Evolutionary conservation across 164 flowering plant genomes (phyloP), one percentile per base, ranked within the genome.

Genomic region (Annona squamosa): DNA sequence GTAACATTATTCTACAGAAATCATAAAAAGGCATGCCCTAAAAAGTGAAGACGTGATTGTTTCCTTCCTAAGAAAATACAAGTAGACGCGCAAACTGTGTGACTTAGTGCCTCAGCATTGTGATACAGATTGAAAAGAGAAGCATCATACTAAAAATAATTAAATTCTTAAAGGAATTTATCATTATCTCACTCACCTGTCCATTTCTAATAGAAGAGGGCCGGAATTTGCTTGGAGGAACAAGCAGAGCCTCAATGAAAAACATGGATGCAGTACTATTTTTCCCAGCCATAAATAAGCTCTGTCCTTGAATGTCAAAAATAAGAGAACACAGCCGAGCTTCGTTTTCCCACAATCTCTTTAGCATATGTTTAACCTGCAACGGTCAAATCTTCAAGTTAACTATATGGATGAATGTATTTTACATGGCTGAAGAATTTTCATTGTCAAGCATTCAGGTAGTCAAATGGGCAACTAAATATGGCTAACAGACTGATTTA

Each of bases 181-280:
- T 12, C 9, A 56, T 41, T 57, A 67, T 48, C n/a, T 5, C 26
- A 81, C 97, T 88, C 83, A 94, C 97, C 67, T 86, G 74, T 77
- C 83, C 88, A 77, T 87, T 88, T 43, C 85, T 89, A 69, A 78
- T 86, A 57, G 96, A 56, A 45, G 97, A 91, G 4, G 98, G 97
- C 3, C 99, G 88, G 77, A 93, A 96, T 84, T 87, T 96, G 73
- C 80, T 85, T 16, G 99, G 98, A 73, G 97, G 90, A n/a, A 96
- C 98, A 77, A 92, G 93, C 71, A 96, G 52, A 47, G 89, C 80
- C 59, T 90, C 88, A 5, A 93, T 73, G 69, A 96, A 96, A 70
- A 96, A 96, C 89, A 93, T 96, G 13, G 85, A 79, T 73, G 80
- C 71, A 73, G 83, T 88, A 7, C 75, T 75, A 65, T 65, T 77